Conservation (phyloP, 148 eudicot species). For the Cornus florida region DNA sequence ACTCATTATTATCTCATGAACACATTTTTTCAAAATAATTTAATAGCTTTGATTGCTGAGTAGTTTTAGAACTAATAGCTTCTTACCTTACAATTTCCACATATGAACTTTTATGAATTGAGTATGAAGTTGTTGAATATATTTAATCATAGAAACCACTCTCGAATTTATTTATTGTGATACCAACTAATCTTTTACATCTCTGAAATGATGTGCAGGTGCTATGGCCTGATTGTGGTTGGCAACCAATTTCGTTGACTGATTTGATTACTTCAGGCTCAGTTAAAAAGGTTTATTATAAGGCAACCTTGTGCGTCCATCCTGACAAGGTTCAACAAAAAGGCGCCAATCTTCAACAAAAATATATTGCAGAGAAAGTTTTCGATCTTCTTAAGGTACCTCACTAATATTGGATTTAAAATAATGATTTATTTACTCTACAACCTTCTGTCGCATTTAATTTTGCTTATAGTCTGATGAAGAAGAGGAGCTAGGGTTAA, state of each 20-base stretch:
- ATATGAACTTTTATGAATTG: no score
- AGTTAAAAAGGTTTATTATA: constrained; percentile 74
- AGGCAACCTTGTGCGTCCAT: constrained; percentile 82
- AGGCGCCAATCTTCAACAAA: constrained; percentile 74
- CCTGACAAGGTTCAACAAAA: constrained; percentile 96
- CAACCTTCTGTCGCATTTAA: neutral
- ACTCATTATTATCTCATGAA: no score
- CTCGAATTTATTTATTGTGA: neutral
- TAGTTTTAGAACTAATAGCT: neutral
- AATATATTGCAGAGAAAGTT: constrained; percentile 84
- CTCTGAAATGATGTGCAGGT: constrained; percentile 45
- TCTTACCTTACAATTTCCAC: no score
- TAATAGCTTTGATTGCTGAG: neutral
- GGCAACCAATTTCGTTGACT: constrained; percentile 76
- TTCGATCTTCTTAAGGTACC: constrained; percentile 89
- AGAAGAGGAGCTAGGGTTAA: neutral
- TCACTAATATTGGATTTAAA: neutral
- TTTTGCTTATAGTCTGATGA: neutral
- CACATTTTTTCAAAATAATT: no score
- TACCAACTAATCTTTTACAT: constrained; percentile 3
- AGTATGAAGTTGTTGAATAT: no score
- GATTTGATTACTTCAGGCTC: constrained; percentile 79
- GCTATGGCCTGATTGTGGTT: constrained; percentile 83
- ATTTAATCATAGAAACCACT: neutral
- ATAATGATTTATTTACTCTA: neutral